These are phyloP conservation scores for Letharia columbiana DNA, from an alignment of 495 filamentous ascomycete genomes.

Conservation along the genomic window DNA sequence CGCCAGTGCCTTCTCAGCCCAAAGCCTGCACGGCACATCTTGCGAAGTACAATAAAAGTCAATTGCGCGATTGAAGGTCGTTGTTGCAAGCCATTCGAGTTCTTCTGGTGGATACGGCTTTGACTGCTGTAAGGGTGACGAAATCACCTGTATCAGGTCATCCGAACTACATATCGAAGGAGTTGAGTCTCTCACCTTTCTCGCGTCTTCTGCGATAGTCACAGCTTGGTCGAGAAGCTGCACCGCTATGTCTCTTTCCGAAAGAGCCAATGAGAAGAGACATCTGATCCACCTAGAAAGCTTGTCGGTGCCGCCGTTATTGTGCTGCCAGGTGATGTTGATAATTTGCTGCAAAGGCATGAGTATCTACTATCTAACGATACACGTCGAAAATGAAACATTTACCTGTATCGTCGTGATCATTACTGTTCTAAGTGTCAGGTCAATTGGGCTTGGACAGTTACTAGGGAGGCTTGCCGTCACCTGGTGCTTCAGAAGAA, in stretches of 20 bases:
- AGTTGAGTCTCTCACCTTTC: slow-evolving; percentile 12
- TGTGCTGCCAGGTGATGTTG: slow-evolving; percentile 52
- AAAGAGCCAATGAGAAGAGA: slow-evolving; percentile 57
- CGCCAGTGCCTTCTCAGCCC: slow-evolving; percentile 58
- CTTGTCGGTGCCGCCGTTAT: slow-evolving; percentile 42
- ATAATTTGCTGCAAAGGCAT: slow-evolving; percentile 40
- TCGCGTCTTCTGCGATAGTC: slow-evolving; percentile 37
- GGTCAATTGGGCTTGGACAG: slow-evolving; percentile 2
- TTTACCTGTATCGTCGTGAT: slow-evolving; percentile 36
- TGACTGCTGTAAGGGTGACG: slow-evolving; percentile 8
- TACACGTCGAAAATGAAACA: neutral
- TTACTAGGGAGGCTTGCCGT: slow-evolving; percentile 22
- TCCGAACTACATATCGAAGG: neutral
- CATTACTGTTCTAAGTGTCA: slow-evolving; percentile 23
- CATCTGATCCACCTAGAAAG: slow-evolving; percentile 66
- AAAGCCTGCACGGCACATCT: slow-evolving; percentile 49
- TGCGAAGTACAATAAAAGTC: slow-evolving; percentile 56
- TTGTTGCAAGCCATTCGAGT: slow-evolving; percentile 67
- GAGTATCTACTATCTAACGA: neutral
- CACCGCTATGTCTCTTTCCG: slow-evolving; percentile 35
- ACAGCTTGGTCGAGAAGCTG: slow-evolving; percentile 50
- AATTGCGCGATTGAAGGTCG: slow-evolving; percentile 66
- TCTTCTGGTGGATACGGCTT: slow-evolving; percentile 58
- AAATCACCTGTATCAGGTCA: neutral
- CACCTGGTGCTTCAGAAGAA: slow-evolving; percentile 42